Base-by-base conservation (phyloP, 768 basidiomycete genomes). In the Calocera cornea region DNA sequence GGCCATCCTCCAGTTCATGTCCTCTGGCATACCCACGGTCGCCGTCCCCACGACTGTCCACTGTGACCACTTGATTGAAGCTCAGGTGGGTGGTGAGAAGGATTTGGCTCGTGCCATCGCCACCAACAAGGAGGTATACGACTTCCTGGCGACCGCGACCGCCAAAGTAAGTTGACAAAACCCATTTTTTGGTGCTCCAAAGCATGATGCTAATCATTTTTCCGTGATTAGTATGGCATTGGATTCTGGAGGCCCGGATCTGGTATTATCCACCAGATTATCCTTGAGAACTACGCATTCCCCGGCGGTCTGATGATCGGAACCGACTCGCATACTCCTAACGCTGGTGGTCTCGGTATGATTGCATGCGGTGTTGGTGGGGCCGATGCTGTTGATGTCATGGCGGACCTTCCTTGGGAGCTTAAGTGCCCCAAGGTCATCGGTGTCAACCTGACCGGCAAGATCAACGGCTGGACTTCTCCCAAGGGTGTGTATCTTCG, bases 1-100 rank as follows among this genome's bases (percentile, higher is more conserved):
- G 97, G 97, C 97, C 22, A 85, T 99, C 67, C 84, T 99, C 71
- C 97, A 99, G 83, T 99, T 99, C 86, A 99, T 99, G 97, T 97
- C 97, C 65, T 94, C 97, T 19, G 95, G 95, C 70, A 94, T 99
- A 85, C 92, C 92, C 76, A 95, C 93, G 54, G 92, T 92, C 41
- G 95, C 95, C 54, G 95, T 97, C 70, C 95, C 95, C 36, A 95
- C 95, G 71, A 95, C 97, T 70, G 97, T 99, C 50, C 95, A 99
- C 83, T 97, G 95, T 76, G 95, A 99, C 80, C 95, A 99, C 80
- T 84, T 99, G 76, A 97, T 99, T 74, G 93, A 97, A 81, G 95
- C 95, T 41, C 95, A 97, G 76, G 77, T 94, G 65, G 95, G 94
- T 66, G 95, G 95, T 77, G 87, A 83, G 54, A 89, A 92, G 82